These are phyloP conservation scores for Trichoderma lentiforme DNA, from an alignment of 2,329 filamentous ascomycete species.

Conservation along the genomic window DNA sequence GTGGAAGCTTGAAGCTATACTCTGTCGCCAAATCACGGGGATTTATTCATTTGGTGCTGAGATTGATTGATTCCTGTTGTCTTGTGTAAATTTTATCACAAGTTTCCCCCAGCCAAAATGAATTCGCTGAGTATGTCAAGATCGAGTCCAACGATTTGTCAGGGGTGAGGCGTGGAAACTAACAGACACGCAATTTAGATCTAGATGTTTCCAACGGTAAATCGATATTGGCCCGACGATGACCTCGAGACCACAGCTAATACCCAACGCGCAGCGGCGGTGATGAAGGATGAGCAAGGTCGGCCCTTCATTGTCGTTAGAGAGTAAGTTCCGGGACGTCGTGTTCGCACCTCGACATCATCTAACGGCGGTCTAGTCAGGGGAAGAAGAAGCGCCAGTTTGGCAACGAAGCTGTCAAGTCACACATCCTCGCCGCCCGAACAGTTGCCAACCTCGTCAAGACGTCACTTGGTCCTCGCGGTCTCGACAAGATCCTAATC, in stretches of 20 bases:
- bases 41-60: slow-evolving; percentile 20
- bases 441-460: slow-evolving; percentile 97
- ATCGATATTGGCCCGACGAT: slow-evolving; percentile 20
- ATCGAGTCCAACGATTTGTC: slow-evolving; percentile 22
- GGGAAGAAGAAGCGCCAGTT: slow-evolving; percentile 97
- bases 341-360: neutral
- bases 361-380: slow-evolving; percentile 58
- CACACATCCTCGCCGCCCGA: slow-evolving; percentile 93
- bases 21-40: slow-evolving; percentile 28
- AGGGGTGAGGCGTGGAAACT: slow-evolving; percentile 31
- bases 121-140: slow-evolving; percentile 36
- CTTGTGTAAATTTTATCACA: slow-evolving; percentile 28
- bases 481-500: slow-evolving; percentile 98
- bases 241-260: slow-evolving; percentile 21
- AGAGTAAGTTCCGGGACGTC: slow-evolving; percentile 63
- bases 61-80: neutral
- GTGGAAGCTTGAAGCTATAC: slow-evolving; percentile 31
- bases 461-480: slow-evolving; percentile 90
- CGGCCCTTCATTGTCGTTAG: slow-evolving; percentile 96
- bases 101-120: slow-evolving; percentile 33
- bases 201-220: slow-evolving; percentile 82
- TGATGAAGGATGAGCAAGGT: slow-evolving; percentile 97
- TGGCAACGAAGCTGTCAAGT: slow-evolving; percentile 95
- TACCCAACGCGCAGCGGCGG: slow-evolving; percentile 46
- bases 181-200: slow-evolving; percentile 51